Conservation (phyloP, 1,284 basidiomycete genomes). For the Cutaneotrichosporon daszewskae region DNA sequence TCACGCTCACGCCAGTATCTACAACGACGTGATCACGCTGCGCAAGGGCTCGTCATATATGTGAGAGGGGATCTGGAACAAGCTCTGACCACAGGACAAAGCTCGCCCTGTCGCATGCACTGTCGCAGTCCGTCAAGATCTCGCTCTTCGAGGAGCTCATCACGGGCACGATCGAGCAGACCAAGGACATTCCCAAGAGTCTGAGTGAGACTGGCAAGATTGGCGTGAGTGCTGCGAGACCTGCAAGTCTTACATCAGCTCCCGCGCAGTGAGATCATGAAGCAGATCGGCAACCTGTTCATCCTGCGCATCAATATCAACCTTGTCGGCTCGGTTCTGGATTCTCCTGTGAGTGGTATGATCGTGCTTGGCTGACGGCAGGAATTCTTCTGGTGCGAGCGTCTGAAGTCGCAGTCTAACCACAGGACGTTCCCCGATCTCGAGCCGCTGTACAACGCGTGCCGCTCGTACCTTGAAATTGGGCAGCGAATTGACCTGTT, state of each 20-base stretch:
- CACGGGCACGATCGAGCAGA: conserved; percentile 89
- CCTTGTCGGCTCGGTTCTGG: conserved; percentile 88
- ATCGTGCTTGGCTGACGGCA: conserved; percentile 35
- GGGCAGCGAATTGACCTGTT: conserved; percentile 88
- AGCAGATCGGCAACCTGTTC: conserved; percentile 92
- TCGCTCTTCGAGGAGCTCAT: conserved; percentile 92
- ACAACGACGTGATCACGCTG: conserved; percentile 96
- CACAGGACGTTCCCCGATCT: conserved; percentile 68
- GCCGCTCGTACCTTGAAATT: conserved; percentile 88
- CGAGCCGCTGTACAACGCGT: conserved; percentile 90
- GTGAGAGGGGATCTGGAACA: conserved; percentile 52
- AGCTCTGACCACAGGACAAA: conserved; percentile 66
- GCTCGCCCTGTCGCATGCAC: conserved; percentile 85
- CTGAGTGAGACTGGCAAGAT: conserved; percentile 94
- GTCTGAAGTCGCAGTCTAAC: not conserved
- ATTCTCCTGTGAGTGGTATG: conserved; percentile 58
- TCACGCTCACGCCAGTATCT: conserved; percentile 61
- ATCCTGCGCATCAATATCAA: conserved; percentile 91
- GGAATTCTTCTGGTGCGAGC: conserved; percentile 77
- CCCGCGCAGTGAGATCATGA: conserved; percentile 78
- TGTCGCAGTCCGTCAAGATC: conserved; percentile 95
- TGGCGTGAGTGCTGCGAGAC: conserved; percentile 53
- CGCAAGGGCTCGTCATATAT: conserved; percentile 92
- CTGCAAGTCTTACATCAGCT: conserved; percentile 31
- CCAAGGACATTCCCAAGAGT: conserved; percentile 89